These are phyloP conservation scores for Talaromyces amestolkiae DNA, from an alignment of 2,329 filamentous ascomycete species.

Conservation along the genomic window DNA sequence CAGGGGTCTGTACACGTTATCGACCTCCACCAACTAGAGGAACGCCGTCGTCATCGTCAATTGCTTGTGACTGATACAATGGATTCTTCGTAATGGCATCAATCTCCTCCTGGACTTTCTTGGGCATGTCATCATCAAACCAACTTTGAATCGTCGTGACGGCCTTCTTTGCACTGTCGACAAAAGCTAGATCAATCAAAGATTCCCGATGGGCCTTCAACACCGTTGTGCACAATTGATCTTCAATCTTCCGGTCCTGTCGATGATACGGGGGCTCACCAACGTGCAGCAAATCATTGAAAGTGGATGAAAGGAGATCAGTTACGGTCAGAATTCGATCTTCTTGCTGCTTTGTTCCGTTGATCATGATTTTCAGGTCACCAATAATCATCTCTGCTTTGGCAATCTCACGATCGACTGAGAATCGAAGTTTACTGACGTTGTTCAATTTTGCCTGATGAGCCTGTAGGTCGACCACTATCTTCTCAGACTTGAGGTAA, in stretches of 20 bases:
- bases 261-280: slow-evolving; percentile 9
- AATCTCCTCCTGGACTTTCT: neutral
- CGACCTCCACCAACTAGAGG: no score
- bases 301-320: neutral
- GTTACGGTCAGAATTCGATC: neutral
- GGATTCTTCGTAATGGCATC: neutral
- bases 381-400: neutral
- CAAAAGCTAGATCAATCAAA: neutral
- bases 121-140: neutral
- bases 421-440: neutral
- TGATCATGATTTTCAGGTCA: neutral
- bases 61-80: neutral
- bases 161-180: neutral
- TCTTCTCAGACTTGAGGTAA: neutral
- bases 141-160: neutral
- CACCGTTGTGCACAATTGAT: neutral
- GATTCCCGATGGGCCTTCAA: neutral
- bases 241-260: neutral
- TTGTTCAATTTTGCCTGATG: neutral
- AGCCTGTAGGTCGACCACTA: neutral
- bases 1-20: no score
- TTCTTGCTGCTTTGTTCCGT: neutral
- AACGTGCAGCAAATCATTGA: neutral
- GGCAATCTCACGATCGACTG: neutral
- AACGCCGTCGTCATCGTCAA: neutral